phyloP scores from a whole-genome alignment of 495 filamentous ascomycete genomes.

The Xylaria sp. region DNA sequence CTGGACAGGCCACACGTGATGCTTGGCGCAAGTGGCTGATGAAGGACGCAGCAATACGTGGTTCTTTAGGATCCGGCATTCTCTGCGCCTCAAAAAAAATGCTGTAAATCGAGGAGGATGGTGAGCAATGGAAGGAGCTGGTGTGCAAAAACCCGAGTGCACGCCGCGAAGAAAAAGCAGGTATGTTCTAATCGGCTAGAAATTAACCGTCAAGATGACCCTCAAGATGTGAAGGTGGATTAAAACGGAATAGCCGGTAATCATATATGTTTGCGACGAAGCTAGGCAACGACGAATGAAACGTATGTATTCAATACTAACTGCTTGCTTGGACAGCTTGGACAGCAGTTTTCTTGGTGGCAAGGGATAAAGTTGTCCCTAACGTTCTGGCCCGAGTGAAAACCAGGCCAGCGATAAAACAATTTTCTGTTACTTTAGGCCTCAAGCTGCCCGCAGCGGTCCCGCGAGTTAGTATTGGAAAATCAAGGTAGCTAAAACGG shows the following conservation, averaged over 20 bases:
- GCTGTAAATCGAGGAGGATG: background rate
- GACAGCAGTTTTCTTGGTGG: no score
- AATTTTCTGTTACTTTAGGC: background rate
- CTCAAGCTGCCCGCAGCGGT: background rate
- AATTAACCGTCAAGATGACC: background rate
- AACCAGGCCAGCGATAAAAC: background rate
- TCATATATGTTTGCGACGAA: background rate
- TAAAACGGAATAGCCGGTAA: background rate
- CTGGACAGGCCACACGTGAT: conserved; percentile 31
- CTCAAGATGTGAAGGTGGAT: background rate
- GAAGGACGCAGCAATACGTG: conserved; percentile 28
- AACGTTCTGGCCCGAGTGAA: background rate
- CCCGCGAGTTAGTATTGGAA: background rate
- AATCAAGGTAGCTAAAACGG: background rate
- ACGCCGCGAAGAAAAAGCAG: background rate
- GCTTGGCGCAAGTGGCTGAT: conserved; percentile 35
- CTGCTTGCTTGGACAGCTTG: no score
- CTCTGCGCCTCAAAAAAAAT: background rate
- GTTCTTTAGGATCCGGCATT: conserved; percentile 35
- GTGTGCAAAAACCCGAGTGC: background rate
- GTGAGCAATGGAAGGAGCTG: background rate
- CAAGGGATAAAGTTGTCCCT: no score
- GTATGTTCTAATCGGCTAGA: background rate
- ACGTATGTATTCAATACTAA: background rate
- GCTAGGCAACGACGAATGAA: background rate